These are phyloP conservation scores for Symbiodinium pilosum DNA, from an alignment of 73 alveolate genomes.

Conservation along the genomic window DNA sequence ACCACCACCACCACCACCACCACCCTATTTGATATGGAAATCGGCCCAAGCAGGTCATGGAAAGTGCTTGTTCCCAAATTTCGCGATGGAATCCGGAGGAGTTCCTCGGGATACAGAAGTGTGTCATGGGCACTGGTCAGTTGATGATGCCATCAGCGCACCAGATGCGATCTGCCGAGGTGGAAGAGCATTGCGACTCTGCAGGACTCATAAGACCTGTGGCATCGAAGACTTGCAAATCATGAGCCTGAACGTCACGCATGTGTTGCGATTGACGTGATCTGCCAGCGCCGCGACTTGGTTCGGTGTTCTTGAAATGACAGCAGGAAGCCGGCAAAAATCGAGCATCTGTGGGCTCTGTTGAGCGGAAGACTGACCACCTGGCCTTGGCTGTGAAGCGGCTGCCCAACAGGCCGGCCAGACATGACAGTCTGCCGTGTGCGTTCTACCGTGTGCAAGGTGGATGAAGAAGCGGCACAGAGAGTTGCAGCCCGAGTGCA, in stretches of 20 bases:
- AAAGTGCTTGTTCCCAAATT: slow-evolving; percentile 33
- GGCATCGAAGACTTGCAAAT: too few species aligned
- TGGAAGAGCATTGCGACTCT: not conserved
- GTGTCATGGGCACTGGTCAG: too few species aligned
- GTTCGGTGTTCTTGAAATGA: too few species aligned
- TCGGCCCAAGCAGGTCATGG: slow-evolving; percentile 31
- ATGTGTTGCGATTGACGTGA: too few species aligned
- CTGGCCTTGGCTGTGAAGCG: slow-evolving; percentile 54
- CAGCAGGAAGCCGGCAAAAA: slow-evolving; percentile 49
- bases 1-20: not conserved
- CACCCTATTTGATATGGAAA: not conserved
- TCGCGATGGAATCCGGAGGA: slow-evolving; percentile 57
- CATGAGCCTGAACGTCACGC: too few species aligned
- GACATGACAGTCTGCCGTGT: not conserved
- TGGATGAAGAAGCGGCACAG: slow-evolving; percentile 51
- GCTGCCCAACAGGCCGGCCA: slow-evolving; percentile 48
- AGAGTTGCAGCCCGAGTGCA: not conserved
- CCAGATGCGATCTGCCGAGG: not conserved
- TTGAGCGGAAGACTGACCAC: slow-evolving; percentile 26
- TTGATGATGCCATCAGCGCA: not conserved
- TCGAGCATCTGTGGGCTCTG: slow-evolving; percentile 48
- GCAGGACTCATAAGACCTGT: not conserved
- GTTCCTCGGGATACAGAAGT: slow-evolving; percentile 19
- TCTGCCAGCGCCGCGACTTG: too few species aligned
- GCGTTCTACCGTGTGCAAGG: not conserved